Evolutionary conservation across 2,329 filamentous ascomycete species (phyloP), one percentile per base, ranked within the genome.

Genomic region (Macrophomina pseudophaseolina): DNA sequence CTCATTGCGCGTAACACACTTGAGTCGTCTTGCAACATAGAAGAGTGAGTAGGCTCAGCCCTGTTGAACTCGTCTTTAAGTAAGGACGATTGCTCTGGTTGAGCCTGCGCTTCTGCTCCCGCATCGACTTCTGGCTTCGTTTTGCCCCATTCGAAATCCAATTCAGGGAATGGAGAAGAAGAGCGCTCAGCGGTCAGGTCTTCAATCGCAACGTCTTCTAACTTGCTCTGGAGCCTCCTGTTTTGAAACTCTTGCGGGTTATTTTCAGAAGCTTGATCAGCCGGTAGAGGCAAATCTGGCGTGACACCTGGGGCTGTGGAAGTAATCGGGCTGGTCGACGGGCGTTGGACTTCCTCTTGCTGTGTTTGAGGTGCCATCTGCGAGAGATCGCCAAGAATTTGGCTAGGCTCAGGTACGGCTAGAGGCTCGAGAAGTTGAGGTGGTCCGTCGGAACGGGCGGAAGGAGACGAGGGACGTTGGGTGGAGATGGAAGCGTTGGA

Each of bases 201-300:
- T 48, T 76, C 73, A 42, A 70, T 48, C 3, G n/a, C 28, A 8
- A 32, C 16, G 5, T 30, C n/a, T 28, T 49, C 58, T 69, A 49
- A 70, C 70, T 60, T 75, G 71, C 6, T 66, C 67, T 12, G 68
- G 69, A 48, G 62, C 52, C 8, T 71, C 66, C 38, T 68, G 40
- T 28, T 68, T 68, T 8, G 68, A 53, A 68, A 56, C 9, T 64
- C 63, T 5, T 67, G 60, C 30, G 30, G 23, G 16, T 64, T 14
- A 9, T 52, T 16, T 9, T 42, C 12, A 14, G 60, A 23, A 16
- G 4, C 16, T 23, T 53, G 48, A 9, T 11, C 23, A 30, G 9
- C 48, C 12, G 14, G 14, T 11, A 6, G 12, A 14, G 35, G 35
- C 8, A 23, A 16, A 5, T 42, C 23, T 5, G n/a, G 42, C 2